Conservation (phyloP, 148 eudicot species). For the Arbutus unedo region DNA sequence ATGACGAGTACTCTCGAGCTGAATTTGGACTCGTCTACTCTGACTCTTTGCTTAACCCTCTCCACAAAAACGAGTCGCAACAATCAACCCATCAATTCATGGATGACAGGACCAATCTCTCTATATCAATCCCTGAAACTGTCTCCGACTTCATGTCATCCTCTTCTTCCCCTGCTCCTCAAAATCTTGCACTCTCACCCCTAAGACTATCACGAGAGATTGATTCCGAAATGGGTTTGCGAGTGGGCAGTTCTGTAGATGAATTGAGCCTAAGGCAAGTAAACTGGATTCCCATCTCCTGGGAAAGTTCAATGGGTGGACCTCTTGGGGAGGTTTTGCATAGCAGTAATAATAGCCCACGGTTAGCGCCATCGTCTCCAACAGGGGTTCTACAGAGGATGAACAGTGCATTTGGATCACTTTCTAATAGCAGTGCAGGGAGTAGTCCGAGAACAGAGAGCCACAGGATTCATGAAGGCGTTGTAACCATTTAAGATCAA, state of each 20-base stretch:
- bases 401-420: conserved; percentile 30
- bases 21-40: conserved; percentile 42
- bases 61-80: conserved; percentile 26
- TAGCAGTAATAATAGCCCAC: conserved; percentile 31
- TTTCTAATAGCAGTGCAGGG: conserved; percentile 66
- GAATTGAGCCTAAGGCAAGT: conserved; percentile 25
- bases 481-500: conserved; percentile 14
- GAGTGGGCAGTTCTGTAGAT: conserved; percentile 22
- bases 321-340: conserved; percentile 76
- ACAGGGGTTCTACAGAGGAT: conserved; percentile 60
- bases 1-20: conserved; percentile 17
- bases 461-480: conserved; percentile 25
- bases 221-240: conserved; percentile 37
- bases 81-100: conserved; percentile 39
- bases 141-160: conserved; percentile 57
- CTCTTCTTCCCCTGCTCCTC: conserved; percentile 45
- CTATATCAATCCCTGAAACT: conserved; percentile 45
- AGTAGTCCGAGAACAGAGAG: conserved; percentile 44
- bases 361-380: conserved; percentile 41
- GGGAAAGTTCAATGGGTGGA: conserved; percentile 64
- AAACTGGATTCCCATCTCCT: conserved; percentile 50
- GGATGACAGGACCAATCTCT: conserved; percentile 53
- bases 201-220: conserved; percentile 38
- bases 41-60: conserved; percentile 44
- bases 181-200: conserved; percentile 39